phyloP scores from a whole-genome alignment of 306 rosid genomes.

The Coriaria nepalensis region DNA sequence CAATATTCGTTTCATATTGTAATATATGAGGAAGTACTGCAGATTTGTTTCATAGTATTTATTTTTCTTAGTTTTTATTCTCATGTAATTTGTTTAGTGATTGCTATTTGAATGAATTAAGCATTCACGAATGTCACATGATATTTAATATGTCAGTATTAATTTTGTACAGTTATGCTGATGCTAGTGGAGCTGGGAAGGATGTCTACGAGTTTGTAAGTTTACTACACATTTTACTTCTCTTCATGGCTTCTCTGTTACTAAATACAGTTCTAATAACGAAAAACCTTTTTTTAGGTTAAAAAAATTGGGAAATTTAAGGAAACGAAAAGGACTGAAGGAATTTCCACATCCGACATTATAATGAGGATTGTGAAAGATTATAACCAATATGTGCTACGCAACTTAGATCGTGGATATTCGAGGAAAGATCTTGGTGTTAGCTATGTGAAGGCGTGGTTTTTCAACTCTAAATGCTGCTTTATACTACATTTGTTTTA shows the following conservation, averaged over 20 bases:
- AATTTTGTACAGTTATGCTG: conserved; percentile 65
- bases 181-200: conserved; percentile 82
- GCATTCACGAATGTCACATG: too few species aligned
- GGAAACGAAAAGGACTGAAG: conserved; percentile 91
- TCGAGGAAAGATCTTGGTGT: conserved; percentile 97
- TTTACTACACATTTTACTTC: not conserved
- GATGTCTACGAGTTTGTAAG: conserved; percentile 97
- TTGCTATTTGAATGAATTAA: not conserved
- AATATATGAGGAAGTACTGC: too few species aligned
- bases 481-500: not conserved
- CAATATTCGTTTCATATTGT: too few species aligned
- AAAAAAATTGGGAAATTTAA: conserved; percentile 74
- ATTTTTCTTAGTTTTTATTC: too few species aligned
- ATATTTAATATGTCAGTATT: too few species aligned
- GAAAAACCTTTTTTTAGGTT: conserved; percentile 36
- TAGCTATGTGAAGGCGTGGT: conserved; percentile 85
- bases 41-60: too few species aligned
- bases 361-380: conserved; percentile 98
- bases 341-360: conserved; percentile 89
- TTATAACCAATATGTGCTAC: conserved; percentile 89
- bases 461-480: conserved; percentile 7
- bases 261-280: not conserved
- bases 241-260: not conserved
- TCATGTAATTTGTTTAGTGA: not conserved
- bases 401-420: conserved; percentile 96